phyloP scores from a whole-genome alignment of 2,329 filamentous ascomycete genomes.

The Xylaria sp. region DNA sequence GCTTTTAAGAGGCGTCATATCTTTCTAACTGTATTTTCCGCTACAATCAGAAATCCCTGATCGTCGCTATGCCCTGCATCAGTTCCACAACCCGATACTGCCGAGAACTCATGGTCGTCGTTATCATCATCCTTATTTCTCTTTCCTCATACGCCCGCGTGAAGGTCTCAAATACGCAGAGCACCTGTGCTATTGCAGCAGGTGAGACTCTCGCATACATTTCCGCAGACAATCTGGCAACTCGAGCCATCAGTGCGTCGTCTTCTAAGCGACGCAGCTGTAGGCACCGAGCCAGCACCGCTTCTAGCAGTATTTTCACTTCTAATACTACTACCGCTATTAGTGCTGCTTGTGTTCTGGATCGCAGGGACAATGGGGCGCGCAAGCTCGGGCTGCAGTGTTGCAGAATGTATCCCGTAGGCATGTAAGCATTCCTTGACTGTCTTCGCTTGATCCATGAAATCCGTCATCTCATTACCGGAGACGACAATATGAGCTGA shows the following conservation, averaged over 20 bases:
- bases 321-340: conserved; percentile 12
- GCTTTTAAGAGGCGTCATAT: neutral
- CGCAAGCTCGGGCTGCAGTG: conserved; percentile 72
- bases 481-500: conserved; percentile 75
- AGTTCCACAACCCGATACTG: neutral
- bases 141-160: neutral
- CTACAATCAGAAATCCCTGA: neutral
- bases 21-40: neutral
- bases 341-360: neutral
- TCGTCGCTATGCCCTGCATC: neutral
- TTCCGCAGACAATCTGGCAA: conserved; percentile 50
- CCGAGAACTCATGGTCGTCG: neutral
- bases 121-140: neutral
- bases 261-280: conserved; percentile 47
- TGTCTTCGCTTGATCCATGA: conserved; percentile 69
- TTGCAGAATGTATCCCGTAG: conserved; percentile 78
- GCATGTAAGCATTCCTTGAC: conserved; percentile 77
- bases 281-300: conserved; percentile 16
- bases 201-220: conserved; percentile 47
- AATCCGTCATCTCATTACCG: conserved; percentile 65
- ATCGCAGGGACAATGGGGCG: conserved; percentile 18
- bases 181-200: conserved; percentile 44
- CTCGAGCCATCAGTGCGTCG: conserved; percentile 41
- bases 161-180: conserved; percentile 38
- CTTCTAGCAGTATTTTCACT: conserved; percentile 18